These are phyloP conservation scores for Azolla pinnata DNA, from an alignment of 75 land plant species.

Conservation along the genomic window DNA sequence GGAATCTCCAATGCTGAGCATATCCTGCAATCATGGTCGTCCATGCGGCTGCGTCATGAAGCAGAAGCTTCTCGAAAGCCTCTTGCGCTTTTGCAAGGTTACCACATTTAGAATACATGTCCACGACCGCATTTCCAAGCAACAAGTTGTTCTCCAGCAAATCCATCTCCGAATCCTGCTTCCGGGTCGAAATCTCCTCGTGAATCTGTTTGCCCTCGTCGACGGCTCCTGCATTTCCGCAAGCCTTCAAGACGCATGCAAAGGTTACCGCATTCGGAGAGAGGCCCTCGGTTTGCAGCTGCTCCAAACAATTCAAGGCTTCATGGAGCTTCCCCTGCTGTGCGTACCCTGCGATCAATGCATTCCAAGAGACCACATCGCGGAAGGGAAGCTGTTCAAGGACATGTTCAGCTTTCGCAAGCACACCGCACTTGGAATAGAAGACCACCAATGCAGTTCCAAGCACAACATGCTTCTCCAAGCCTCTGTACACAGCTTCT, in stretches of 20 bases:
- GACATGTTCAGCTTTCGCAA: no score
- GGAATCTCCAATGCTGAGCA: background rate
- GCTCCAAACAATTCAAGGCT: no score
- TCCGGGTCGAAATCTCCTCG: background rate
- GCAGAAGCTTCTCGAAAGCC: background rate
- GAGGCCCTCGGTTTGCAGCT: no score
- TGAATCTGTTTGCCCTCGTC: slow-evolving; percentile 10
- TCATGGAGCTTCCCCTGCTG: no score
- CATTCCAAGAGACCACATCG: no score
- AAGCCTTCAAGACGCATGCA: slow-evolving; percentile 14
- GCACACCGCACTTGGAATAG: no score
- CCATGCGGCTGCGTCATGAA: background rate
- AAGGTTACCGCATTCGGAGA: slow-evolving; percentile 10
- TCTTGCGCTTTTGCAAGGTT: background rate
- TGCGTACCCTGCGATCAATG: background rate
- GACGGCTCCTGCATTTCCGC: background rate
- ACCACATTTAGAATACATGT: slow-evolving; percentile 10
- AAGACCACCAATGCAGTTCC: no score
- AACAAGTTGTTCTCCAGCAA: background rate
- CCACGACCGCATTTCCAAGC: background rate
- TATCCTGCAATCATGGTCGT: slow-evolving; percentile 1
- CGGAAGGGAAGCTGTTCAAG: no score
- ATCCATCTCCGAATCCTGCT: background rate
- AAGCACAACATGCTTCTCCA: no score
- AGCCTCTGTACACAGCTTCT: no score